phyloP scores from a whole-genome alignment of 257 asterid species.

The Buddleja alternifolia region DNA sequence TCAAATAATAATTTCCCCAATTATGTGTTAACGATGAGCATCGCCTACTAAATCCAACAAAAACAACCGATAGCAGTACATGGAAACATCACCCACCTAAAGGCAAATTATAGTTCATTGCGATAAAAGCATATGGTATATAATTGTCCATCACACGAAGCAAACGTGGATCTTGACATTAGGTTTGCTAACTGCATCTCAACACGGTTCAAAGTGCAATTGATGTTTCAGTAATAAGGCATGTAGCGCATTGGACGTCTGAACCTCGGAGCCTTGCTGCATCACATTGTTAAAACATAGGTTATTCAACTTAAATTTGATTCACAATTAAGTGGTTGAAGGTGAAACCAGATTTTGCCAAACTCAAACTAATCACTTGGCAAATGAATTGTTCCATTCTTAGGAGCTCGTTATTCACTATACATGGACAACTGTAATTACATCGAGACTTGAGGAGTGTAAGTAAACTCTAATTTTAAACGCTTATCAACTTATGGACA shows the following conservation, averaged over 20 bases:
- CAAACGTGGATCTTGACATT: neutral
- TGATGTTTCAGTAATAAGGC: constrained; percentile 64
- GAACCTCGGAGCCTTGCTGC: constrained; percentile 91
- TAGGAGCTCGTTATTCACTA: no score
- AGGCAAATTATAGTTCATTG: no score
- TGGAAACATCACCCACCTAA: no score
- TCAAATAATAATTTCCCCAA: neutral
- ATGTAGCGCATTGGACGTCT: constrained; percentile 83
- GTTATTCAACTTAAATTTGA: constrained; percentile 11
- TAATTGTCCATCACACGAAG: neutral
- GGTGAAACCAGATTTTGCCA: no score
- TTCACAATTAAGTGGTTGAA: neutral
- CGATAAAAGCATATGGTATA: neutral
- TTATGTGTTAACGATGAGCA: neutral
- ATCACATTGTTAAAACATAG: constrained; percentile 7
- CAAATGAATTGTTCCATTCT: no score
- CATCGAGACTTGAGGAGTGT: no score
- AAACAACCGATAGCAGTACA: constrained; percentile 24
- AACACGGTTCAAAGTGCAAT: neutral
- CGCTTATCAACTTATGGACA: no score
- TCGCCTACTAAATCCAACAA: constrained; percentile 2
- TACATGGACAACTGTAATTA: no score
- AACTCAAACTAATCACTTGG: no score
- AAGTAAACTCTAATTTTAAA: no score
- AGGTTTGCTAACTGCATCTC: constrained; percentile 9